A percentile compares a stretch with the other conserved stretches of the same genome.
phyloP scores from a whole-genome alignment of 1,284 basidiomycete species.

The Rhodotorula sp. region DNA sequence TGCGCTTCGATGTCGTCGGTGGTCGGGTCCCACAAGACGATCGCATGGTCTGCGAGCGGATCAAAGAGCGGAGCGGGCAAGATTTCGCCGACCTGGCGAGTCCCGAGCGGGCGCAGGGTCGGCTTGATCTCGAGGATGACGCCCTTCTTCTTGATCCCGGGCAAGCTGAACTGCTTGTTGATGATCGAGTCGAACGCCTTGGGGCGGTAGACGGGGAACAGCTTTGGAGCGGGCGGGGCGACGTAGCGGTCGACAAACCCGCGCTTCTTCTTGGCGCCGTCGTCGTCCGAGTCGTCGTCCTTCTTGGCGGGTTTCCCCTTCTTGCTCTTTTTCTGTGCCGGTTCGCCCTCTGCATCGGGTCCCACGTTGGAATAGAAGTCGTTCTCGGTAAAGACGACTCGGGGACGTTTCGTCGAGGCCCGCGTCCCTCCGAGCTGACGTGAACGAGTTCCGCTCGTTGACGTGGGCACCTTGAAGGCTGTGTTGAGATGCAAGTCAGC shows the following conservation, averaged over 20 bases:
- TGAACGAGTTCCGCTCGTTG: slow-evolving; percentile 15
- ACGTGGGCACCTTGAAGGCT: slow-evolving; percentile 38
- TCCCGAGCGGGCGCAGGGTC: slow-evolving; percentile 77
- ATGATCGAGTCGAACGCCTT: slow-evolving; percentile 69
- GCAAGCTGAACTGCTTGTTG: slow-evolving; percentile 69
- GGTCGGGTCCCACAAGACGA: slow-evolving; percentile 95
- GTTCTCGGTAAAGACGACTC: slow-evolving; percentile 40
- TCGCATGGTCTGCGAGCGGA: slow-evolving; percentile 95
- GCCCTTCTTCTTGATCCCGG: slow-evolving; percentile 76
- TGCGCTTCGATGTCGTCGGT: slow-evolving; percentile 83
- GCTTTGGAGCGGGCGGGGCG: slow-evolving; percentile 33
- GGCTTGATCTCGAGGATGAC: slow-evolving; percentile 64
- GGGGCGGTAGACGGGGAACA: slow-evolving; percentile 77
- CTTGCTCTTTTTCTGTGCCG: slow-evolving; percentile 20
- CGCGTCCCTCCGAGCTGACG: slow-evolving; percentile 14
- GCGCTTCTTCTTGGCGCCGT: slow-evolving; percentile 60
- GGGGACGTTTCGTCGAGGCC: slow-evolving; percentile 22
- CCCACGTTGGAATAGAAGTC: slow-evolving; percentile 30
- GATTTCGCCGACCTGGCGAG: slow-evolving; percentile 75
- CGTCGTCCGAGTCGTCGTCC: slow-evolving; percentile 52
- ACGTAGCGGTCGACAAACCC: slow-evolving; percentile 37
- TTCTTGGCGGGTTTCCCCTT: slow-evolving; percentile 54
- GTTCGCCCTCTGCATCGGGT: background rate
- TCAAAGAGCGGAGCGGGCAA: slow-evolving; percentile 90
- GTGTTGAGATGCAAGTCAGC: background rate